These are phyloP conservation scores for Penicillium sp. DNA, from an alignment of 2,329 filamentous ascomycete species.

Conservation along the genomic window DNA sequence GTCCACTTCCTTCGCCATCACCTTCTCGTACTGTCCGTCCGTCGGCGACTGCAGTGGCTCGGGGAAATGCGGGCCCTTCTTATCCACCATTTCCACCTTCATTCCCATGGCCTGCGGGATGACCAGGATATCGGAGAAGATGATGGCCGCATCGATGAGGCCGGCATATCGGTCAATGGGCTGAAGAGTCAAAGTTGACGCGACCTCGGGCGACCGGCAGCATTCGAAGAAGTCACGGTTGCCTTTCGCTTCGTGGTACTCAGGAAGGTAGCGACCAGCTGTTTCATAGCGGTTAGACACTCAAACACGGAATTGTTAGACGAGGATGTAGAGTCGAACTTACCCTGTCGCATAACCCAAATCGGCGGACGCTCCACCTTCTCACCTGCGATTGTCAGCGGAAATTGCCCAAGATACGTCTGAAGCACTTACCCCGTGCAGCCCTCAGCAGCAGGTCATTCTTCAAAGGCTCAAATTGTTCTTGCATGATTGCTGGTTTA, in stretches of 20 bases:
- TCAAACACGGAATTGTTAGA: background rate
- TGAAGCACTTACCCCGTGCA: constrained; percentile 67
- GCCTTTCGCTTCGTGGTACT: constrained; percentile 95
- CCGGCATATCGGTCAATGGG: constrained; percentile 88
- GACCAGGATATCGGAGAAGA: constrained; percentile 97
- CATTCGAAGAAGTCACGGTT: constrained; percentile 94
- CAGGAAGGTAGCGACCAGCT: constrained; percentile 96
- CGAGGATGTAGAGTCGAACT: constrained; percentile 21
- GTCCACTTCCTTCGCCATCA: constrained; percentile 76
- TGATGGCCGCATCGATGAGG: constrained; percentile 93
- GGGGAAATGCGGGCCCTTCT: constrained; percentile 94
- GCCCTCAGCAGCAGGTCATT: constrained; percentile 91
- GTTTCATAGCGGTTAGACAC: background rate
- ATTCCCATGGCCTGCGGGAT: constrained; percentile 98
- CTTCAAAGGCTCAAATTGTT: constrained; percentile 77
- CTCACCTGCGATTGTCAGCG: constrained; percentile 61
- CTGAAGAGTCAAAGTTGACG: constrained; percentile 89
- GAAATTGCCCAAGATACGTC: background rate
- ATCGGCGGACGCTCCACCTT: constrained; percentile 89
- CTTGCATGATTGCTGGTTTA: constrained; percentile 55
- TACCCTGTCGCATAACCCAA: constrained; percentile 99
- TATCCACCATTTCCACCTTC: constrained; percentile 97
- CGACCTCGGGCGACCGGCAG: constrained; percentile 88
- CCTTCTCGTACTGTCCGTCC: constrained; percentile 76
- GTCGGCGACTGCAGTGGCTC: constrained; percentile 74